A percentile compares a stretch with the other conserved stretches of the same genome.
These are phyloP conservation scores for Omphalea diandra DNA, from an alignment of 441 rosid species.

Conservation along the genomic window DNA sequence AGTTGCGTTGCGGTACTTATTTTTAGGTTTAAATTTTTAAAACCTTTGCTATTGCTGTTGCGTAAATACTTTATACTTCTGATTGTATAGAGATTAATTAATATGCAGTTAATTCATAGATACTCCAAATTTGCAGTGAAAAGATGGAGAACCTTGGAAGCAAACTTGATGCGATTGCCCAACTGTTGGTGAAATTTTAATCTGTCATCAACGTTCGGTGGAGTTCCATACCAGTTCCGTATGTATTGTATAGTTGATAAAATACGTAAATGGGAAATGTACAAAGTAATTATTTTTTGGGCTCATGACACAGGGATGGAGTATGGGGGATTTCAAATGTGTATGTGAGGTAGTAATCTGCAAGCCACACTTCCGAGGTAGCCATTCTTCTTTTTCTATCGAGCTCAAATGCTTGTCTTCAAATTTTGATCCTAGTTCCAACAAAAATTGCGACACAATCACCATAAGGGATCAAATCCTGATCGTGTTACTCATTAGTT, in stretches of 20 bases:
- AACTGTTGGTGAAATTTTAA: slow-evolving; percentile 52
- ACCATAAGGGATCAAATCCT: slow-evolving; percentile 62
- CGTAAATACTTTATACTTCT: no score
- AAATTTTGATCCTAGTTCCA: slow-evolving; percentile 23
- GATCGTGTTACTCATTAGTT: slow-evolving; percentile 40
- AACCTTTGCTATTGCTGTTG: no score
- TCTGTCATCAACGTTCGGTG: no score
- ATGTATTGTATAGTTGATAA: neutral
- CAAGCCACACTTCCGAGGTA: slow-evolving; percentile 33
- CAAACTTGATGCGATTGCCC: slow-evolving; percentile 56
- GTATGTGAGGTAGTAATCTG: slow-evolving; percentile 44
- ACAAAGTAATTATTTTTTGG: neutral
- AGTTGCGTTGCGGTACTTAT: no score
- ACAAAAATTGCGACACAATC: slow-evolving; percentile 28
- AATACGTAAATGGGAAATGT: neutral
- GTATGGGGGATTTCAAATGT: slow-evolving; percentile 59
- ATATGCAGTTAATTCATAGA: no score
- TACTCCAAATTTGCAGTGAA: slow-evolving; percentile 37
- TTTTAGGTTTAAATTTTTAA: no score
- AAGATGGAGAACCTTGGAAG: slow-evolving; percentile 52
- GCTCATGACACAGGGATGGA: slow-evolving; percentile 52
- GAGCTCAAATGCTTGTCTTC: slow-evolving; percentile 69
- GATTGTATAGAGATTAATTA: no score
- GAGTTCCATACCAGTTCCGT: neutral
- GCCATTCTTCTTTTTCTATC: slow-evolving; percentile 41